Base-by-base conservation (phyloP, 2,329 filamentous ascomycete genomes). In the Alternaria ventricosa region DNA sequence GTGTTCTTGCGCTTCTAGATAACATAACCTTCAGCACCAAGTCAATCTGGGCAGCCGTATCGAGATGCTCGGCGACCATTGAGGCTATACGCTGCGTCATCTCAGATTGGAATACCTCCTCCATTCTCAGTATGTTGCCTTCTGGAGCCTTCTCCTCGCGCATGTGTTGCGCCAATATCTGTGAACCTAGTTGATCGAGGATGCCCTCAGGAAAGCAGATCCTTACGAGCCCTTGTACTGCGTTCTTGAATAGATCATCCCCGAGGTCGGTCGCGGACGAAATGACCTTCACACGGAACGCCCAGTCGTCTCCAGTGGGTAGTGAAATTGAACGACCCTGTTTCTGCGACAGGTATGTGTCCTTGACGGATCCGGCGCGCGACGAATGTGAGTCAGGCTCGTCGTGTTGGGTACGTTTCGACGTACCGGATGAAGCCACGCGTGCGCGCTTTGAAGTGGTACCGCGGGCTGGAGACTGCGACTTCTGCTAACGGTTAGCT, bases 141-240 rank as follows among this genome's bases (percentile, higher is more conserved):
- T 61, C 33, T 0, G 64, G 51, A 1, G 71, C 74, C 1, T 62
- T 49, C 5, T 65, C 51, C 11, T 73, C 60, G 3, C 51, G 60
- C 74, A 78, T 76, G 25, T 75, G 73, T 12, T 60, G 50, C 3
- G 65, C 55, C 4, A 77, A 36, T 0, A 75, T 41, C 5, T 70
- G 60, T 6, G 70, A 20, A 3, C 74, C 71, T 0, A 75, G 51
- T 23, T 76, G 66, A 1, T 75, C 64, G 1, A 77, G 55, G 4
- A 75, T 46, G 10, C 61, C 57, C 3, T 71, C 53, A 1, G 75
- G 74, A 18, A 78, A 76, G 50, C 75, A 77, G 4, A 75, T 70
- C 6, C 71, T 61, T 2, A 75, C 63, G 0, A 78, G 60, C 1
- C 72, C 75, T 59, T 71, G 67, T 1, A 76, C 68, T 1, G 74